Base-by-base conservation (phyloP, 192 early-diverging fungal genomes). In the Entomortierella chlamydospora region DNA sequence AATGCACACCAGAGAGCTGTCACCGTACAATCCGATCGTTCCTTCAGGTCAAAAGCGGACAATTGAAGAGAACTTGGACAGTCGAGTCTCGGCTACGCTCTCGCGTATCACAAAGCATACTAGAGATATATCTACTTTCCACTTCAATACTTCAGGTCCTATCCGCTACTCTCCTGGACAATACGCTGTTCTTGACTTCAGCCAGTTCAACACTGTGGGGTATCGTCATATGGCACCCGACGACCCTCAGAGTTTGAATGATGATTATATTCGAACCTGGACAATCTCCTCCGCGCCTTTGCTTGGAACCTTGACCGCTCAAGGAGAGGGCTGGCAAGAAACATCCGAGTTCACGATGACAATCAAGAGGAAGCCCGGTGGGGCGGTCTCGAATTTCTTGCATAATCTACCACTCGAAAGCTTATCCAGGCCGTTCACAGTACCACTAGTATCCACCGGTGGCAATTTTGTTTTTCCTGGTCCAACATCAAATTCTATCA, bases 191-290 rank as follows among this genome's bases (percentile, higher is more conserved):
- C 49, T 78, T 28, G 74, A 78, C 55, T 78, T 78, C 43, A 37
- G 74, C 0, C n/a, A 41, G 28, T 70, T 70, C 29, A 61, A 78
- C 12, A 59, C 30, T 22, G 20, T 45, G 2, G 74, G 74, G n/a
- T 78, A 78, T 34, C 51, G 61, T 13, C 74, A 78, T 26, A 78
- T 78, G 74, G 67, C 54, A 0, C 51, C 51, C 8, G 74, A 78
- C 17, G 47, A 68, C 28, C 74, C 74, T 18, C 67, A 64, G 17
- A 78, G 74, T 23, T 26, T 78, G 56, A 78, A 78, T 26, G 74
- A 78, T 50, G 74, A 78, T 43, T 78, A 64, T 47, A 70, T 78
- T 33, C 74, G 74, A 1, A 78, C 74, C 0, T 78, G 74, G 74
- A 78, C 74, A 25, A 73, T 73, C 18, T 73, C 71, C 26, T 73